These are phyloP conservation scores for Beauveria rudraprayagi DNA, from an alignment of 2,329 filamentous ascomycete genomes.

Conservation along the genomic window DNA sequence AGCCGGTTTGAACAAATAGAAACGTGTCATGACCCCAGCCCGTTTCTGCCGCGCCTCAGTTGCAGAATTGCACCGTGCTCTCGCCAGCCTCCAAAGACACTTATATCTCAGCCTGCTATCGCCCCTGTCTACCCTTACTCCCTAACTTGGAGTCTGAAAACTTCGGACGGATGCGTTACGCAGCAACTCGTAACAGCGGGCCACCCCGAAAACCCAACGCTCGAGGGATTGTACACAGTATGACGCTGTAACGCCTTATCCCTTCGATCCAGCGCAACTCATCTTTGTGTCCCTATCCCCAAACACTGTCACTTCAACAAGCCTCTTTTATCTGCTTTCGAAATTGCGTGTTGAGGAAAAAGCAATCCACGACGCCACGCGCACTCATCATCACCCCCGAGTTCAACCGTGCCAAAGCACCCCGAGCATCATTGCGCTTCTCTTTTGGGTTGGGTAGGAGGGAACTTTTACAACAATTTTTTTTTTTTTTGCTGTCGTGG, in stretches of 20 bases:
- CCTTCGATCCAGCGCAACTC: not conserved
- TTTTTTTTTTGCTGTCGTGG: not conserved
- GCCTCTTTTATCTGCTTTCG: not conserved
- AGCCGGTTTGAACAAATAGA: not conserved
- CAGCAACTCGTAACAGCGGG: constrained; percentile 5
- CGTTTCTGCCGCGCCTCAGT: not conserved
- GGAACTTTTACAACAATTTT: not conserved
- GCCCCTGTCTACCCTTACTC: not conserved
- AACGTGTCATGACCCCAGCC: constrained; percentile 7
- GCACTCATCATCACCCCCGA: not conserved
- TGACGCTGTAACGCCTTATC: not conserved
- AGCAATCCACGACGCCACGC: not conserved
- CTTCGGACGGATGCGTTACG: constrained; percentile 5
- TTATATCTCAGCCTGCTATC: not conserved
- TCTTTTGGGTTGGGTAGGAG: constrained; percentile 6
- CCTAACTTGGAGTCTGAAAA: not conserved
- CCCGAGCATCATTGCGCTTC: not conserved
- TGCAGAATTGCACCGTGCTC: not conserved
- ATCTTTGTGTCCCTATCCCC: not conserved
- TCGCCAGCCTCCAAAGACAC: not conserved
- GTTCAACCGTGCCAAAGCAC: not conserved
- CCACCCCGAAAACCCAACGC: not conserved
- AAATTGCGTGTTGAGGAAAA: not conserved
- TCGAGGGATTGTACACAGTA: not conserved
- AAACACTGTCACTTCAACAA: not conserved